Percentiles rank a stretch among this genome's conserved stretches.
Evolutionary conservation across 345 rosid genomes (phyloP).

Genomic region (Excoecaria cochinchinensis): DNA sequence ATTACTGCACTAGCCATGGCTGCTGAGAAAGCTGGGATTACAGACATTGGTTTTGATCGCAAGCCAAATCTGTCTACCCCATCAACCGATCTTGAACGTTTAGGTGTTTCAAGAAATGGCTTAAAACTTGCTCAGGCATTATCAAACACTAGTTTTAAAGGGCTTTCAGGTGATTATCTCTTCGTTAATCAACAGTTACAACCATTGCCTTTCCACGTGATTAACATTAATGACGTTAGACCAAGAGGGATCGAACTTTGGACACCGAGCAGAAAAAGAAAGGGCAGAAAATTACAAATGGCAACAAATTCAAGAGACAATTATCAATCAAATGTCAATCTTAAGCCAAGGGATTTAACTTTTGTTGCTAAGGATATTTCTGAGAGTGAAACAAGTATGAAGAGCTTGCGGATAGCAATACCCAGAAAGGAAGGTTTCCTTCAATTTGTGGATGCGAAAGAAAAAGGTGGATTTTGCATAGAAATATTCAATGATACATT

Average conservation of each 20-base stretch:
- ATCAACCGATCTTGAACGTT: slow-evolving; percentile 1
- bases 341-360: slow-evolving; percentile 22
- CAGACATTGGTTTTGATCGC: not conserved
- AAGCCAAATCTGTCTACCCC: slow-evolving; percentile 2
- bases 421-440: not conserved
- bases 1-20: slow-evolving; percentile 36
- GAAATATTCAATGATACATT: slow-evolving; percentile 41
- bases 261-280: slow-evolving; percentile 18
- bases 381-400: not conserved
- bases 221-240: slow-evolving; percentile 30
- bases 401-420: not conserved
- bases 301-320: not conserved
- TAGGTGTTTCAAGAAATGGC: slow-evolving; percentile 17
- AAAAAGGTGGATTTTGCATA: slow-evolving; percentile 29
- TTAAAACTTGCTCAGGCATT: not conserved
- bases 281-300: not conserved
- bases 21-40: slow-evolving; percentile 18
- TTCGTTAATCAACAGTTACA: slow-evolving; percentile 32
- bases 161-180: slow-evolving; percentile 34
- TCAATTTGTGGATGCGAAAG: slow-evolving; percentile 26
- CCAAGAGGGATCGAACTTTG: slow-evolving; percentile 34
- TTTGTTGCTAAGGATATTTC: not conserved
- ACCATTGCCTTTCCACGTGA: slow-evolving; percentile 25
- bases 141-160: slow-evolving; percentile 21
- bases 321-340: not conserved